phyloP scores from a whole-genome alignment of 2,329 filamentous ascomycete species.

The Pseudocercospora eumusae region DNA sequence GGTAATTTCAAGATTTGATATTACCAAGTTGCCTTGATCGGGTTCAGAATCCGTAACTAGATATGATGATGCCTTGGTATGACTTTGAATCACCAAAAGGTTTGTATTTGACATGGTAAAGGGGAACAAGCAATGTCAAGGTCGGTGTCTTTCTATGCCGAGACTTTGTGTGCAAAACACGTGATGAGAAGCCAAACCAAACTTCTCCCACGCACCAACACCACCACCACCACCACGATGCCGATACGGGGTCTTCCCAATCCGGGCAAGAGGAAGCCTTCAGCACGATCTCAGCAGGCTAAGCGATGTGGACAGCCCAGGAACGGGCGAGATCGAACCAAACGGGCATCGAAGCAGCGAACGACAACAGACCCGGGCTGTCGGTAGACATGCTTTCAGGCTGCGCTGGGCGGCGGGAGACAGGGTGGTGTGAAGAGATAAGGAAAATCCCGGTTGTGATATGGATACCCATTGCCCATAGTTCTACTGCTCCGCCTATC shows the following conservation, averaged over 20 bases:
- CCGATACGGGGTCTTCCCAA: not conserved
- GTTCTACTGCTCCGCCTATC: too few relatives aligned
- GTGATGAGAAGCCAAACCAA: not conserved
- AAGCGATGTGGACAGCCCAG: not conserved
- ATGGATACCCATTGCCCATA: not conserved
- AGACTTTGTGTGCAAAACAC: not conserved
- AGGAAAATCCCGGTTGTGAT: not conserved
- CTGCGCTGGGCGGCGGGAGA: too few relatives aligned
- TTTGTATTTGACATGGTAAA: too few relatives aligned
- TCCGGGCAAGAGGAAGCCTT: not conserved
- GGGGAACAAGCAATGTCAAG: too few relatives aligned
- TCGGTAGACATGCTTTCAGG: conserved; percentile 4
- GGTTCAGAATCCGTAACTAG: too few relatives aligned
- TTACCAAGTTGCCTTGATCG: too few relatives aligned
- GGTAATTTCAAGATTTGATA: too few relatives aligned
- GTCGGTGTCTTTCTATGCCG: not conserved
- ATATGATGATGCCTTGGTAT: too few relatives aligned
- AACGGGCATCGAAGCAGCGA: not conserved
- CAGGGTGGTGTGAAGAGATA: not conserved
- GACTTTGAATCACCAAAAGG: too few relatives aligned
- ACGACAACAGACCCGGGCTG: not conserved
- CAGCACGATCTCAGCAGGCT: not conserved
- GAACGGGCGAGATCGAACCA: not conserved
- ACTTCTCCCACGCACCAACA: not conserved
- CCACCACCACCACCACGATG: not conserved